Evolutionary conservation across 176 grass and related monocot genomes (phyloP), one percentile per base, ranked within the genome.

Genomic region (Guadua angustifolia): DNA sequence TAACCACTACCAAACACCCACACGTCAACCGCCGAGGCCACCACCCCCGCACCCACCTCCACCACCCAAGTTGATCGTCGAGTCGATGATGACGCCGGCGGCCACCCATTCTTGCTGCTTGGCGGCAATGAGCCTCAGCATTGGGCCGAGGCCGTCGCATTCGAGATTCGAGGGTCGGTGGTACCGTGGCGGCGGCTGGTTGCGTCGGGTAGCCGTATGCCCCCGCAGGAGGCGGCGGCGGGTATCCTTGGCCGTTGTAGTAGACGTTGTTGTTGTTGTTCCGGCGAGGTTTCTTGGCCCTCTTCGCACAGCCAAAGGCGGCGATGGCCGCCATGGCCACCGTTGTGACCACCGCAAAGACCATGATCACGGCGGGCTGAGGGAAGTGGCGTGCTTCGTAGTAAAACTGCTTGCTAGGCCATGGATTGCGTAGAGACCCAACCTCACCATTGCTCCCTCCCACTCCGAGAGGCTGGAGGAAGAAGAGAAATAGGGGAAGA

Each of bases 161-260:
- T 82, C 82, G 5, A 22, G 21, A 16, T 55, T 40, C 61, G 73
- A 22, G 66, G 12, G 65, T 24, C 38, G 77, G 49, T 7, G 81
- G 76, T 89, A 89, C 13, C 74, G 80, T 88, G 8, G 73, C 86
- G 0, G 73, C 42, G 78, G 78, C 6, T 17, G 44, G 84, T 44
- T 88, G 86, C 67, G 39, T 59, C 47, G 87, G 87, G 69, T 89
- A 89, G 29, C 82, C 82, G 76, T 85, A 89, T n/a, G 82, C 87
- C 0, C 82, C 87, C 7, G 61, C 17, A 2, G 87, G 71, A 0
- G 87, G 88, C 18, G 83, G 82, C 52, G 88, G 77, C 32, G 77
- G 78, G 71, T 85, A 71, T 0, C 82, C 83, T 16, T 82, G 78
- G 55, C 78, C 71, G 78, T 86, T 82, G 88, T 82, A 86, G 83